Evolutionary conservation across 78 protist species (phyloP).

Genomic region (Planoprotostelium fungivorum): DNA sequence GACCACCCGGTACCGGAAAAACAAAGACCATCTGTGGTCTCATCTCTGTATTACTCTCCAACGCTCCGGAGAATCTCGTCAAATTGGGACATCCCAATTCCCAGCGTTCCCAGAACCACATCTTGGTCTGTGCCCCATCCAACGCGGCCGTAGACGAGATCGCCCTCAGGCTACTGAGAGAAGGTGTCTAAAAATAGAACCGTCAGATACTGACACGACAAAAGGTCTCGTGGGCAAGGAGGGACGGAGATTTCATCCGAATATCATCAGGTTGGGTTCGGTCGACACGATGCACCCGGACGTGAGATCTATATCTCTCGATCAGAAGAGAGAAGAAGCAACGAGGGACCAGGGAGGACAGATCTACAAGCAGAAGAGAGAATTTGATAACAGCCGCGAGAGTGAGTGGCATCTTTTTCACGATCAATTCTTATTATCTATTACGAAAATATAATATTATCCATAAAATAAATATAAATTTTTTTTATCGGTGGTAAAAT

Average conservation of each 20-base stretch:
- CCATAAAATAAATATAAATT: background rate
- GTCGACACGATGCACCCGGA: background rate
- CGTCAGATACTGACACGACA: background rate
- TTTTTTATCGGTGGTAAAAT: background rate
- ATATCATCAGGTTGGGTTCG: slow-evolving; percentile 17
- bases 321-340: background rate
- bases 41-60: slow-evolving; percentile 16
- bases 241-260: slow-evolving; percentile 26
- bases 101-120: slow-evolving; percentile 3
- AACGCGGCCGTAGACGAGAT: slow-evolving; percentile 86
- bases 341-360: background rate
- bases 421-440: background rate
- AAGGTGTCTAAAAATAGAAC: no score
- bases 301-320: background rate
- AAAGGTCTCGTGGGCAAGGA: background rate
- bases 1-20: slow-evolving; percentile 83
- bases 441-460: background rate
- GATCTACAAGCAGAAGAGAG: background rate
- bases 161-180: slow-evolving; percentile 29
- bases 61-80: background rate
- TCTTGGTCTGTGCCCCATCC: slow-evolving; percentile 80
- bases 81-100: background rate
- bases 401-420: background rate
- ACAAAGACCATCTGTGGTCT: slow-evolving; percentile 66
- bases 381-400: background rate